phyloP scores from a whole-genome alignment of 768 basidiomycete genomes.

The Auricularia cornea region DNA sequence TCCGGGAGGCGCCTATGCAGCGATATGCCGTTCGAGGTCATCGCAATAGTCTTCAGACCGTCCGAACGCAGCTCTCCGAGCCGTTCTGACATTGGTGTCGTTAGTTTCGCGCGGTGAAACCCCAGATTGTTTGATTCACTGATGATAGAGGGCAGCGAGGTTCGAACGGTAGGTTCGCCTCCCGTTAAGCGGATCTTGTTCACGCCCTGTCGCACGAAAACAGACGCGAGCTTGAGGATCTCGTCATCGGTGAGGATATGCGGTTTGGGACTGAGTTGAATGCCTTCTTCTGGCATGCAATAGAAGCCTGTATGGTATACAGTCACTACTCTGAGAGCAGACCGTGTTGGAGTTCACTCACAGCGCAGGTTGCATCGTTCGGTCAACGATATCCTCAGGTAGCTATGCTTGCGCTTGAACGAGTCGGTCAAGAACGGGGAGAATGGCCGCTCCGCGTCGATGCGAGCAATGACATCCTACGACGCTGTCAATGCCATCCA shows the following conservation, averaged over 20 bases:
- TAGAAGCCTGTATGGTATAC: slow-evolving; percentile 57
- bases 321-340: too few species aligned
- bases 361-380: slow-evolving; percentile 86
- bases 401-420: slow-evolving; percentile 65
- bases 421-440: slow-evolving; percentile 56
- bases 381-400: slow-evolving; percentile 81
- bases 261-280: slow-evolving; percentile 60
- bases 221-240: slow-evolving; percentile 56
- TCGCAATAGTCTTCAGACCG: slow-evolving; percentile 68
- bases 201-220: slow-evolving; percentile 78
- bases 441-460: background rate
- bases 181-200: slow-evolving; percentile 84
- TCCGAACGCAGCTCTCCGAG: slow-evolving; percentile 51
- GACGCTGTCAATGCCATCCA: too few species aligned
- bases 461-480: background rate
- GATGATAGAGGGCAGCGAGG: slow-evolving; percentile 62
- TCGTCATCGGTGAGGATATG: slow-evolving; percentile 72
- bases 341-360: slow-evolving; percentile 24
- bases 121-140: slow-evolving; percentile 31
- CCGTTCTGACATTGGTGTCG: slow-evolving; percentile 32
- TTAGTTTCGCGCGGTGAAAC: background rate
- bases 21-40: slow-evolving; percentile 79
- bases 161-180: slow-evolving; percentile 80
- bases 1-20: slow-evolving; percentile 65
- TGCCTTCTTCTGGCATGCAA: slow-evolving; percentile 80